Base-by-base conservation (phyloP, 495 filamentous ascomycete genomes). In the Zalerion maritima region DNA sequence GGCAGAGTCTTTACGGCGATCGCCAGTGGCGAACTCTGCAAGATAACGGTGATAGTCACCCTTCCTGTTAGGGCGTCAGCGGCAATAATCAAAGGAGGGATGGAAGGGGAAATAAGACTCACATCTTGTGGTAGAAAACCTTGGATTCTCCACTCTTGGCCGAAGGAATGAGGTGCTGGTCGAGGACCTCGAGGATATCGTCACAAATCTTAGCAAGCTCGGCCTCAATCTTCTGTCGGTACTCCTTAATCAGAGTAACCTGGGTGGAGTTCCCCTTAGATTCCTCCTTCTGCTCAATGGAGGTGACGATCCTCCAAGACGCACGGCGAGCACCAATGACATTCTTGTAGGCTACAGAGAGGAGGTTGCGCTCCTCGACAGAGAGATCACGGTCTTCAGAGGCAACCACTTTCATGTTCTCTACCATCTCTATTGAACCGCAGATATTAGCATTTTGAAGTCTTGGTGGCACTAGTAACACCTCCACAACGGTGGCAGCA, bases 51-150 rank as follows among this genome's bases (percentile, higher is more conserved):
- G 91, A 66, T 97, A 97, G 64, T 97, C 89, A 58, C 89, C 89
- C 79, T 96, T 97, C 89, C 85, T 94, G 42, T 57, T 41, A 34
- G 3, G 12, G 20, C 10, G 14, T 6, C 25, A 30, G 20, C 3
- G 15, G 15, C 11, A 17, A 27, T 26, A 32, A 21, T 3, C 6
- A 24, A 22, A 16, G 9, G 2, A 22, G 26, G 26, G 23, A 21
- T 24, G 14, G 33, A 7, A 18, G 18, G 11, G 6, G n/a, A 10
- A 6, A 33, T 16, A 24, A 26, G 14, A 62, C 76, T 36, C 54
- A 92, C 85, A 97, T 97, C 78, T 97, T 97, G 80, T 97, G 89
- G 70, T 97, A 97, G 67, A 97, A 97, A 40, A 97, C 89, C 75
- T 96, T 96, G 40, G 86, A 94, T 68, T 97, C 89, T 54, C 91